Conservation (phyloP, 2,329 filamentous ascomycete genomes). For the Xylaria digitata region DNA sequence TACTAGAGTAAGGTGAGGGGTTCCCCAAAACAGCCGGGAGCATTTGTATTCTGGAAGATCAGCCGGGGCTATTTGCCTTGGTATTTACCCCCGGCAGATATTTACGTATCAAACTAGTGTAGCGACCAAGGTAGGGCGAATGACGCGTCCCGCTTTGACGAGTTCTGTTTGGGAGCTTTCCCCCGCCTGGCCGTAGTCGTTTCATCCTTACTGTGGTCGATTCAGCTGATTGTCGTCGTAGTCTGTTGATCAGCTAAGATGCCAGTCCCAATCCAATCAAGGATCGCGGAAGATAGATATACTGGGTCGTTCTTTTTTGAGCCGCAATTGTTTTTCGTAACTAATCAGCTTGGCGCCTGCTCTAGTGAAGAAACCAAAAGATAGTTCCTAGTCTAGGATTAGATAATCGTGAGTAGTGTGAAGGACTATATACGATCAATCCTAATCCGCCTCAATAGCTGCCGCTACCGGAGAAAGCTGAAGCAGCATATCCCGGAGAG, state of each 20-base stretch:
- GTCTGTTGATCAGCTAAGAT: slow-evolving; percentile 2
- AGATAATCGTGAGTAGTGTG: no score
- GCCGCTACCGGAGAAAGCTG: no score
- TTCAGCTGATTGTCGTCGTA: slow-evolving; percentile 2
- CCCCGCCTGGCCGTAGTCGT: not conserved
- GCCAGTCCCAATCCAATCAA: not conserved
- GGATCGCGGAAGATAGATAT: not conserved
- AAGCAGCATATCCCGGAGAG: no score
- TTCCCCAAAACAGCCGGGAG: slow-evolving; percentile 27
- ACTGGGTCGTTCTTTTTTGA: slow-evolving; percentile 3
- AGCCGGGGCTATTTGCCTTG: slow-evolving; percentile 20
- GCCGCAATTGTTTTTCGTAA: slow-evolving; percentile 14
- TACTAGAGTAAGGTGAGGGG: slow-evolving; percentile 27
- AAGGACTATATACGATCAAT: no score
- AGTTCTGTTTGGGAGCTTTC: not conserved
- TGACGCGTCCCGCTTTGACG: not conserved
- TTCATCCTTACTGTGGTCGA: not conserved
- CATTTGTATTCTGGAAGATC: slow-evolving; percentile 16
- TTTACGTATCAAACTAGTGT: not conserved
- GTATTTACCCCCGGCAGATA: slow-evolving; percentile 24
- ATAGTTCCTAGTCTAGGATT: not conserved
- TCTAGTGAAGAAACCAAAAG: not conserved
- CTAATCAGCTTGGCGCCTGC: not conserved
- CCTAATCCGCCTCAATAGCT: no score
- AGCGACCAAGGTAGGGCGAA: slow-evolving; percentile 15